Percentiles rank a stretch among this genome's conserved stretches.
Conservation (phyloP, 1,139 yeast genomes). For the Debaryomyces udenii region DNA sequence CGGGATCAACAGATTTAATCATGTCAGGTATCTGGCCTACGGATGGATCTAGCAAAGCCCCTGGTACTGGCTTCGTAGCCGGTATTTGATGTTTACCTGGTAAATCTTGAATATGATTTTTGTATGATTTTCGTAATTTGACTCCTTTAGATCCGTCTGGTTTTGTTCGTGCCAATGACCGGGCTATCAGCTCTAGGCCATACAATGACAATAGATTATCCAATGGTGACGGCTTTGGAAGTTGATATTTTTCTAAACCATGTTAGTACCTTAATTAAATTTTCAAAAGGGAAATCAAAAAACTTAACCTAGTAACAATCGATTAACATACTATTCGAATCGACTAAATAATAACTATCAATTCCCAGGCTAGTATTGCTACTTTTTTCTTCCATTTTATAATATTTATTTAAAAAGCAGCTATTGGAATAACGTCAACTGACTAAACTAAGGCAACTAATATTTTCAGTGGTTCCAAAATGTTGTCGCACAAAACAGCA, state of each 20-base stretch:
- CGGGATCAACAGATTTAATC: constrained; percentile 53
- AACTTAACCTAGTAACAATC: not conserved
- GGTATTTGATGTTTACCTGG: constrained; percentile 80
- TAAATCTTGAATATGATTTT: constrained; percentile 83
- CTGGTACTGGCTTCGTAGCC: constrained; percentile 55
- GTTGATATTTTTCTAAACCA: constrained; percentile 36
- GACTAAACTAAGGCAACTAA: too few relatives aligned
- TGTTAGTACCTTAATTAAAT: constrained; percentile 15
- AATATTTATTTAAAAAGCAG: too few relatives aligned
- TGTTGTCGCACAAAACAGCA: too few relatives aligned
- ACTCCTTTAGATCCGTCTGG: constrained; percentile 90
- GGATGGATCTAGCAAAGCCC: constrained; percentile 54
- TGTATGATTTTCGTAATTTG: constrained; percentile 89
- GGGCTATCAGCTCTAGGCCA: constrained; percentile 67
- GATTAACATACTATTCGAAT: constrained; percentile 26
- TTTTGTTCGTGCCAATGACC: constrained; percentile 83
- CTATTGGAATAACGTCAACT: too few relatives aligned
- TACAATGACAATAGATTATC: constrained; percentile 72
- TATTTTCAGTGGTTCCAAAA: too few relatives aligned
- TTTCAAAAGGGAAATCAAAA: too few relatives aligned
- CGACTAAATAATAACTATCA: constrained; percentile 27
- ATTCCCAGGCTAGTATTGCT: constrained; percentile 15
- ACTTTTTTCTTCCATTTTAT: constrained; percentile 6
- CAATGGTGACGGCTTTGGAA: constrained; percentile 67
- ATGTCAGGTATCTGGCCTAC: constrained; percentile 41